These are phyloP conservation scores for Conoideocrella luteorostrata DNA, from an alignment of 2,329 filamentous ascomycete genomes.

Conservation along the genomic window DNA sequence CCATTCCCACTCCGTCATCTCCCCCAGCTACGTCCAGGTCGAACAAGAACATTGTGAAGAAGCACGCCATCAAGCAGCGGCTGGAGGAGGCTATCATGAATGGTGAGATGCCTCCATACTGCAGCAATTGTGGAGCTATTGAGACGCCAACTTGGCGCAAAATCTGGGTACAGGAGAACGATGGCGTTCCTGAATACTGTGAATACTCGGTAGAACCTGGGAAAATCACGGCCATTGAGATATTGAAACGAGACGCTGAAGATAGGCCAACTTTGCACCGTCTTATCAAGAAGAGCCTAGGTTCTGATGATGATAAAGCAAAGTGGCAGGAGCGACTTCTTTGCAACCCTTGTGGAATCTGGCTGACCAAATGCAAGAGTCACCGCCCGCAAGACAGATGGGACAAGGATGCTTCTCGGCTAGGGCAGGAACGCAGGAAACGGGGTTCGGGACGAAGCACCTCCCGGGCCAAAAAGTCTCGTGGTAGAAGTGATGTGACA, in stretches of 20 bases:
- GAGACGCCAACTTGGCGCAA: constrained; percentile 96
- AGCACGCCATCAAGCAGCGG: constrained; percentile 53
- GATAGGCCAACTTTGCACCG: constrained; percentile 62
- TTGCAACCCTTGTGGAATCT: constrained; percentile 95
- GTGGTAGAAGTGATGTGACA: constrained; percentile 40
- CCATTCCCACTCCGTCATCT: constrained; percentile 28
- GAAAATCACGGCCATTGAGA: constrained; percentile 66
- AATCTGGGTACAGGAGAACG: constrained; percentile 72
- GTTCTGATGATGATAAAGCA: constrained; percentile 54
- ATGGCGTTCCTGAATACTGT: constrained; percentile 62
- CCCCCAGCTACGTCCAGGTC: constrained; percentile 38
- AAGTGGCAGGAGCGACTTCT: constrained; percentile 66
- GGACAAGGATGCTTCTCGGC: constrained; percentile 56
- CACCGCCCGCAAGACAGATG: constrained; percentile 82
- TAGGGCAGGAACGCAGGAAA: constrained; percentile 46
- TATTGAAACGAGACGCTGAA: constrained; percentile 55
- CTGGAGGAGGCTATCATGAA: constrained; percentile 61
- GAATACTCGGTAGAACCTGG: constrained; percentile 69
- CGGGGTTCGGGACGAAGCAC: constrained; percentile 35
- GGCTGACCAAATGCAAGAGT: constrained; percentile 80
- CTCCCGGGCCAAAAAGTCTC: constrained; percentile 40
- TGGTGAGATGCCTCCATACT: constrained; percentile 82
- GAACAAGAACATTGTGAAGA: constrained; percentile 60
- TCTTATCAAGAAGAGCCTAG: constrained; percentile 69
- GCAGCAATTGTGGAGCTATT: constrained; percentile 88